Conservation (phyloP, 768 basidiomycete species). For the Amanita fuliginea region DNA sequence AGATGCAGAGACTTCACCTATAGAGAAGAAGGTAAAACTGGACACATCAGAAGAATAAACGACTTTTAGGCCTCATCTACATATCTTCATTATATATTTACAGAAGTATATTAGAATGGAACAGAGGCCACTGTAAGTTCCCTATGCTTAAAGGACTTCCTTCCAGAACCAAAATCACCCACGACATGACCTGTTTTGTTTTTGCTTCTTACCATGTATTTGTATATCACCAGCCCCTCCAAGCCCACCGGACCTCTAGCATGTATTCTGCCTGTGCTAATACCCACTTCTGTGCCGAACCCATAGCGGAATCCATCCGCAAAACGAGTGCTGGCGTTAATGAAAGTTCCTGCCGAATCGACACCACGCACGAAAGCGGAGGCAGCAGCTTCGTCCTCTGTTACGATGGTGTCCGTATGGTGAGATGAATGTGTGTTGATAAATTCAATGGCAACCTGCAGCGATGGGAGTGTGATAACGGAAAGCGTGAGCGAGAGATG, state of each 20-base stretch:
- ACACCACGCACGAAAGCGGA: constrained; percentile 77
- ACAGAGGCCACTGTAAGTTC: constrained; percentile 30
- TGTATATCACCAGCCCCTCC: constrained; percentile 91
- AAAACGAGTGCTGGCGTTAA: constrained; percentile 94
- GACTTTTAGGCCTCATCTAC: neutral
- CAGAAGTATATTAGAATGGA: constrained; percentile 27
- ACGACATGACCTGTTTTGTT: constrained; percentile 71
- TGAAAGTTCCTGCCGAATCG: constrained; percentile 85
- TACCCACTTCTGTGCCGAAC: constrained; percentile 96
- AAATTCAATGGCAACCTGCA: constrained; percentile 68
- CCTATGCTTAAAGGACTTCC: constrained; percentile 65
- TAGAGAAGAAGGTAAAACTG: constrained; percentile 59
- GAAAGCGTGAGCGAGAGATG: constrained; percentile 82
- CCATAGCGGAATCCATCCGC: constrained; percentile 96
- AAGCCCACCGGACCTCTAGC: constrained; percentile 94
- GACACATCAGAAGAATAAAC: constrained; percentile 23
- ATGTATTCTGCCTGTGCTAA: constrained; percentile 93
- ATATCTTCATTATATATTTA: neutral
- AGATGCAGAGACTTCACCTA: constrained; percentile 30
- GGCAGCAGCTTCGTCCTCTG: constrained; percentile 58
- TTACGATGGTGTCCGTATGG: constrained; percentile 91
- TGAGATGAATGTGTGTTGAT: constrained; percentile 93
- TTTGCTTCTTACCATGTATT: constrained; percentile 83
- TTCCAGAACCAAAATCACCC: constrained; percentile 72
- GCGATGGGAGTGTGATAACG: constrained; percentile 62